Percentiles rank a stretch among this genome's conserved stretches.
Evolutionary conservation across 371 early-diverging fungal genomes (phyloP).

Genomic region (Mortierella sp.): DNA sequence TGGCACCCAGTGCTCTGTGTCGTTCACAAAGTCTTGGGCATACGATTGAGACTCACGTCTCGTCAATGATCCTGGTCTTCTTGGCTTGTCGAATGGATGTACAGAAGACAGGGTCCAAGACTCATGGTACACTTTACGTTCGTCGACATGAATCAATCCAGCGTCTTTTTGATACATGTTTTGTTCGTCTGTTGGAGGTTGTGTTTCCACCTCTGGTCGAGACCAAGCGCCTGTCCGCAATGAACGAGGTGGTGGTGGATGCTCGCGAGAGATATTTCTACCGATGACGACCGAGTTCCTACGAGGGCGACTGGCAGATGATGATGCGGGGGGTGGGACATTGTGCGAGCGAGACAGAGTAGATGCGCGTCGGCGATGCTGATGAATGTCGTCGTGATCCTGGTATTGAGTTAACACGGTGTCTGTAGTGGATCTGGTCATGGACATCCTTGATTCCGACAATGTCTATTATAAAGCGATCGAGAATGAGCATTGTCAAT

Average conservation of each 20-base stretch:
- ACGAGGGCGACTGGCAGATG: constrained; percentile 5
- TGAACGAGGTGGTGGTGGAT: background rate
- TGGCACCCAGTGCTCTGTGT: constrained; percentile 14
- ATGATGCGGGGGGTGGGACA: constrained; percentile 1
- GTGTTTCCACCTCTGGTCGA: background rate
- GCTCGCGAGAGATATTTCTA: constrained; percentile 1
- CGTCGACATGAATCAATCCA: too few species aligned
- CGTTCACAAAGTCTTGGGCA: constrained; percentile 38
- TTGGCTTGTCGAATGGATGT: background rate
- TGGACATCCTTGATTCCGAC: constrained; percentile 2
- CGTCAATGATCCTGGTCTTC: constrained; percentile 3
- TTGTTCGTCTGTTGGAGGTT: background rate
- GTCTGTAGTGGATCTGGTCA: constrained; percentile 13
- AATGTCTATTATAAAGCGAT: background rate
- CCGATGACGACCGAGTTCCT: constrained; percentile 16
- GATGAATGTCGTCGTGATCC: background rate
- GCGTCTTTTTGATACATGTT: too few species aligned
- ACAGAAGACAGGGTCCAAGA: background rate
- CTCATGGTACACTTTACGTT: background rate
- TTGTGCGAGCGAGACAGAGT: background rate
- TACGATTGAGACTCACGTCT: constrained; percentile 32
- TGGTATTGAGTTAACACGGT: constrained; percentile 5
- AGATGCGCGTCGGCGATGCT: constrained; percentile 7
- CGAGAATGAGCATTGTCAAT: too few species aligned
- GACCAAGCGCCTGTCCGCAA: background rate